These are phyloP conservation scores for Penicillium sp. DNA, from an alignment of 2,329 filamentous ascomycete genomes.

Conservation along the genomic window DNA sequence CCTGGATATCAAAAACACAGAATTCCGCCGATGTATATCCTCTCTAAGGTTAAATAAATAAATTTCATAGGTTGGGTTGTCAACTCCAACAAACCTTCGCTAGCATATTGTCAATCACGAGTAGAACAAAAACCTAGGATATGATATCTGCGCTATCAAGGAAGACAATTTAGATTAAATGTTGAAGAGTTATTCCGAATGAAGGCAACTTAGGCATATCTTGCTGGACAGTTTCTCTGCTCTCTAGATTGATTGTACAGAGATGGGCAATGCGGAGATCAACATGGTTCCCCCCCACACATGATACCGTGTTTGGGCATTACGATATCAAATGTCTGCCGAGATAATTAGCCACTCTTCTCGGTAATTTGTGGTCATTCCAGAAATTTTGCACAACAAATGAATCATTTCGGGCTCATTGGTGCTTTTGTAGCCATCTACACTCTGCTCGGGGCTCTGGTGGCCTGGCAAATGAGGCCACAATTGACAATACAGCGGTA, in stretches of 20 bases:
- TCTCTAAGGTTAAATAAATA: background rate
- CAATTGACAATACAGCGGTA: constrained; percentile 25
- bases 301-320: constrained; percentile 10
- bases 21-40: background rate
- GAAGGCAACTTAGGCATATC: background rate
- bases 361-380: background rate
- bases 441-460: background rate
- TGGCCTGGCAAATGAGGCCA: constrained; percentile 16
- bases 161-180: background rate
- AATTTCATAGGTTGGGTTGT: background rate
- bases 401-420: background rate
- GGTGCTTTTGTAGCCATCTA: background rate
- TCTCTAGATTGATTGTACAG: background rate
- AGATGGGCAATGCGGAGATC: constrained; percentile 14
- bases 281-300: constrained; percentile 20
- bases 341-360: background rate
- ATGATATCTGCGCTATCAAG: background rate
- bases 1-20: background rate
- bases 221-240: background rate
- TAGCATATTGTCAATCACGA: background rate
- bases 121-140: background rate
- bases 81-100: background rate
- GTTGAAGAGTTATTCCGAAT: background rate
- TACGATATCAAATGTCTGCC: constrained; percentile 7
- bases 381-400: background rate